These are phyloP conservation scores for Flaveria robusta DNA, from an alignment of 129 eudicot genomes.

Conservation along the genomic window DNA sequence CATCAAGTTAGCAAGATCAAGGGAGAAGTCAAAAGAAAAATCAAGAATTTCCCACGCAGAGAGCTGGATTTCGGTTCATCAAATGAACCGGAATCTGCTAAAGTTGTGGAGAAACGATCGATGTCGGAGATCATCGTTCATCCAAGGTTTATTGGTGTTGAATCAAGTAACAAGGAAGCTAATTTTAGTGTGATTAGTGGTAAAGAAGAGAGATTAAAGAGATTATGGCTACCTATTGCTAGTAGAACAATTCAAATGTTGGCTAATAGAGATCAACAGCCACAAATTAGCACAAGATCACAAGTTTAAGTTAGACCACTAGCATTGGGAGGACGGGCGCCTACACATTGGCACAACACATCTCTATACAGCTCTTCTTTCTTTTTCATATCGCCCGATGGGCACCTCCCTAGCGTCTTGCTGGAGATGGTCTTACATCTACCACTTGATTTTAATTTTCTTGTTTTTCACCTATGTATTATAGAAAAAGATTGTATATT, in stretches of 20 bases:
- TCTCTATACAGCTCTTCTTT: no score
- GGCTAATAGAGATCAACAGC: constrained; percentile 58
- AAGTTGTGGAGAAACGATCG: constrained; percentile 50
- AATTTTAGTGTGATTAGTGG: constrained; percentile 17
- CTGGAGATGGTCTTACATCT: constrained; percentile 1
- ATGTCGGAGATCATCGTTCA: constrained; percentile 72
- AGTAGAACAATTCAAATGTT: constrained; percentile 76
- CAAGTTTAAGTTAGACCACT: constrained; percentile 28
- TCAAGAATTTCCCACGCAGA: background rate
- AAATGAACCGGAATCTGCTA: constrained; percentile 19
- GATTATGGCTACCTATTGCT: constrained; percentile 79
- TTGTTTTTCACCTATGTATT: constrained; percentile 1
- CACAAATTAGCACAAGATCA: constrained; percentile 36
- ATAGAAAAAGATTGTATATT: constrained; percentile 22
- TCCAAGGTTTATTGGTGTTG: constrained; percentile 50
- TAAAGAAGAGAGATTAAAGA: constrained; percentile 60
- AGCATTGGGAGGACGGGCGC: no score
- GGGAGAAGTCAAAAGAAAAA: constrained; percentile 46
- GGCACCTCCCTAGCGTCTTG: no score
- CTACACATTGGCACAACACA: no score
- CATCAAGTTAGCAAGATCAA: constrained; percentile 44
- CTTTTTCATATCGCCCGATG: no score
- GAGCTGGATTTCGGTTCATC: constrained; percentile 27
- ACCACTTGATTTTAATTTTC: background rate
- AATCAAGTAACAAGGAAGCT: constrained; percentile 21